These are phyloP conservation scores for Calonectria pteridis DNA, from an alignment of 2,329 filamentous ascomycete genomes.

Conservation along the genomic window DNA sequence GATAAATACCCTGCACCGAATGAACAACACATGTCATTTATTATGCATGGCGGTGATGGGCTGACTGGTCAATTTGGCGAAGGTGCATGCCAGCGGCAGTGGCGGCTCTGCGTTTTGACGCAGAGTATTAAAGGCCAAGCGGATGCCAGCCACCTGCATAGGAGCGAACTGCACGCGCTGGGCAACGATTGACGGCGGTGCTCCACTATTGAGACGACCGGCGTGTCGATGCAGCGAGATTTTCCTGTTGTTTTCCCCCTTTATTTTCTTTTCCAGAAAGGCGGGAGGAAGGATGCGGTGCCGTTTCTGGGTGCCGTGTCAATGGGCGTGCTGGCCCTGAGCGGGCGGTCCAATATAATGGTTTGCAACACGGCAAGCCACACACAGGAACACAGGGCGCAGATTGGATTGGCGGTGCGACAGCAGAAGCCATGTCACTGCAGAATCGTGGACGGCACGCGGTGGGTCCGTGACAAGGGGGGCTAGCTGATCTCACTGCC, in stretches of 20 bases:
- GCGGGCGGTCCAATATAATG: background rate
- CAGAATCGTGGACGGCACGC: slow-evolving; percentile 1
- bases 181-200: slow-evolving; percentile 1
- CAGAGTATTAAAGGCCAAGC: background rate
- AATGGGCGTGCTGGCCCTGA: background rate
- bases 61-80: background rate
- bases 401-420: background rate
- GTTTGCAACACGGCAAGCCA: background rate
- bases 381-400: background rate
- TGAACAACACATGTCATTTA: background rate
- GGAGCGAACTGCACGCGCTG: background rate
- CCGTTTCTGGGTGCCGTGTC: background rate
- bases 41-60: background rate
- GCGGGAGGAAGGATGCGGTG: background rate
- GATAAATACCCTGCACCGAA: background rate
- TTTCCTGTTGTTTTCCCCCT: background rate
- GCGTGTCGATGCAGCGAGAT: background rate
- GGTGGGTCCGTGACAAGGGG: background rate
- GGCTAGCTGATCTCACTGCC: background rate
- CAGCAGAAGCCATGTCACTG: background rate
- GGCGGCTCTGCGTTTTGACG: background rate
- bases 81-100: background rate
- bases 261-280: background rate
- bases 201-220: background rate
- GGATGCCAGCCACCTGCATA: background rate